Evolutionary conservation across 805 yeast species (phyloP).

Genomic region (Hanseniaspora mollemarum): DNA sequence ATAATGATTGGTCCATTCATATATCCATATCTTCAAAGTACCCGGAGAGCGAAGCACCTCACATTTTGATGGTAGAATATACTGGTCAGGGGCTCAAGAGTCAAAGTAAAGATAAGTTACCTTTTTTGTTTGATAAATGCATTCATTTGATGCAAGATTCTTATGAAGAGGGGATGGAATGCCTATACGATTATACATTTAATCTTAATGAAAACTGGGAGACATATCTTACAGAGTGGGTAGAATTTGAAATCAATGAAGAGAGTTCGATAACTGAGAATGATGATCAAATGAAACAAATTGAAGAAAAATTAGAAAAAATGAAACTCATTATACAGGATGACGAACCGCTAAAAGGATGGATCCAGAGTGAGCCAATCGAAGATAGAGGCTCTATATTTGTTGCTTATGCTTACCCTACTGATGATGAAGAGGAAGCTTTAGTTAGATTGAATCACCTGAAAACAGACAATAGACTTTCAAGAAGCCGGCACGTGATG

Average conservation of each 20-base stretch:
- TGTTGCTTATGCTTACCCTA: slow-evolving; percentile 59
- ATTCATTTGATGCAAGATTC: slow-evolving; percentile 43
- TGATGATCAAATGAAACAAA: slow-evolving; percentile 22
- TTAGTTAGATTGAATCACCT: slow-evolving; percentile 39
- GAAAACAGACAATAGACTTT: slow-evolving; percentile 52
- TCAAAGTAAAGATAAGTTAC: slow-evolving; percentile 29
- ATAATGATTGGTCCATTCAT: slow-evolving; percentile 48
- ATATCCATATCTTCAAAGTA: slow-evolving; percentile 61
- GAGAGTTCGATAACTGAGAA: neutral
- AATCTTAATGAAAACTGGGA: slow-evolving; percentile 45
- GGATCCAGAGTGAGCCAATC: slow-evolving; percentile 69
- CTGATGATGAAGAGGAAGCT: slow-evolving; percentile 59
- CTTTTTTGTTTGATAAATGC: slow-evolving; percentile 39
- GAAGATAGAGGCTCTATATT: slow-evolving; percentile 78
- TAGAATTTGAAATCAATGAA: slow-evolving; percentile 15
- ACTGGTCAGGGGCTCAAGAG: slow-evolving; percentile 26
- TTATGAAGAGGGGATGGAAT: slow-evolving; percentile 53
- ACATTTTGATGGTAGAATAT: slow-evolving; percentile 44
- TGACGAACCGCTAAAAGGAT: slow-evolving; percentile 46
- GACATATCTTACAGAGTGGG: slow-evolving; percentile 31
- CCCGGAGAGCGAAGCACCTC: slow-evolving; percentile 53
- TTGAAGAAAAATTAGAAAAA: neutral
- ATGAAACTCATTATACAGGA: slow-evolving; percentile 19
- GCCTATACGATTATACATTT: slow-evolving; percentile 64
- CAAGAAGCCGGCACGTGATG: slow-evolving; percentile 69